Conservation (phyloP, 2,329 filamentous ascomycete species). For the Ambrosiella cleistominuta region DNA sequence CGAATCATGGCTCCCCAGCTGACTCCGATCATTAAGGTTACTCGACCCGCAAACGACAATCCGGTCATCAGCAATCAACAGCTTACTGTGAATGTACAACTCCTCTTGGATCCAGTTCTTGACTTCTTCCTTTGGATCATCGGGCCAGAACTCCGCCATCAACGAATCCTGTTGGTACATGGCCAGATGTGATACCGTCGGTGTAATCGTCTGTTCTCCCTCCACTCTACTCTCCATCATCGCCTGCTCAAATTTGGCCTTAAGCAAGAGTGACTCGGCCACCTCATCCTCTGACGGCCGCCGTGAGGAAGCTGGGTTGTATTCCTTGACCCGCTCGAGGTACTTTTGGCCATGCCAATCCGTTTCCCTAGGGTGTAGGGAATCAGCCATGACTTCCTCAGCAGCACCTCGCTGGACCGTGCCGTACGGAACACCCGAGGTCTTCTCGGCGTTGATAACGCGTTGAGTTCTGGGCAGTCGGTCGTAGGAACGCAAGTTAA, state of each 20-base stretch:
- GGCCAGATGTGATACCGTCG: constrained; percentile 54
- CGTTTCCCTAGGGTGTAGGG: constrained; percentile 37
- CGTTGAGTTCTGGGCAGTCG: constrained; percentile 68
- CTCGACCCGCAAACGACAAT: constrained; percentile 72
- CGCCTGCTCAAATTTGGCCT: constrained; percentile 21
- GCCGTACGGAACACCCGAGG: constrained; percentile 68
- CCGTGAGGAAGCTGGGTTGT: constrained; percentile 29
- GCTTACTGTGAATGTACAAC: constrained; percentile 84
- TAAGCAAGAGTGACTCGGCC: constrained; percentile 32
- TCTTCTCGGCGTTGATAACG: constrained; percentile 57
- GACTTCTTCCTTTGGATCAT: constrained; percentile 59
- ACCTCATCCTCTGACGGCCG: constrained; percentile 23
- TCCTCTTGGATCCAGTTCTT: constrained; percentile 90
- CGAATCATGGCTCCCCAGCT: constrained; percentile 76
- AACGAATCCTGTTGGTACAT: constrained; percentile 42
- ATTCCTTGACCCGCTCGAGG: constrained; percentile 6
- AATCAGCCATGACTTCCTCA: constrained; percentile 61
- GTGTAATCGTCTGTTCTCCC: constrained; percentile 18
- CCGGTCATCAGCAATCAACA: constrained; percentile 75
- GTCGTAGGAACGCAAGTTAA: constrained; percentile 87
- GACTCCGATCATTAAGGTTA: constrained; percentile 82
- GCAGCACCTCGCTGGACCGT: constrained; percentile 77
- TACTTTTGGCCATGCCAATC: constrained; percentile 45
- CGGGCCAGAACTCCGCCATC: constrained; percentile 60
- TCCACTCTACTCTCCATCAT: constrained; percentile 16